These are phyloP conservation scores for Alternaria tenuissima DNA, from an alignment of 2,329 filamentous ascomycete species.

Conservation along the genomic window DNA sequence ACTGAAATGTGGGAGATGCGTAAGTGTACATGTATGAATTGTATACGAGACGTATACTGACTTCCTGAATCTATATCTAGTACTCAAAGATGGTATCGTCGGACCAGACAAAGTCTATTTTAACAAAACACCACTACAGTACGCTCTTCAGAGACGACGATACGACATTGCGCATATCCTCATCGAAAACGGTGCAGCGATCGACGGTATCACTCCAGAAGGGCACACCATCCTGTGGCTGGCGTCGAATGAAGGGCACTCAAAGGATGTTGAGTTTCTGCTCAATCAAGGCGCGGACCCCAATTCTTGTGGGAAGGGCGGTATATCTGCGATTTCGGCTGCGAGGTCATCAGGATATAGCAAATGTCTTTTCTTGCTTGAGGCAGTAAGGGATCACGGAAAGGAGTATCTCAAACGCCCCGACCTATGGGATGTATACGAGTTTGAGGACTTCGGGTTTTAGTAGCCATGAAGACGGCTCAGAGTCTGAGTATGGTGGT, in stretches of 20 bases:
- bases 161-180: not conserved
- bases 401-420: not conserved
- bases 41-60: not conserved
- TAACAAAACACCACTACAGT: not conserved
- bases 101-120: not conserved
- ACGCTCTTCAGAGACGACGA: not conserved
- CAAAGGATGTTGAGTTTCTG: not conserved
- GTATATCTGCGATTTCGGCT: not conserved
- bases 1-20: not conserved
- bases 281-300: not conserved
- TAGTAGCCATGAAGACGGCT: not conserved
- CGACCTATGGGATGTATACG: not conserved
- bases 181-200: not conserved
- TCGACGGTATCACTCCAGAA: not conserved
- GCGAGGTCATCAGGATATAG: no score
- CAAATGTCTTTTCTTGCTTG: not conserved
- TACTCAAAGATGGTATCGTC: not conserved
- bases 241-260: not conserved
- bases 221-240: not conserved
- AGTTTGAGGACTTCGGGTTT: not conserved
- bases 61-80: not conserved
- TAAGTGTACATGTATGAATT: not conserved
- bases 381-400: not conserved
- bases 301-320: not conserved
- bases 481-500: not conserved